phyloP scores from a whole-genome alignment of 345 rosid genomes.

The Rubroshorea leprosula region DNA sequence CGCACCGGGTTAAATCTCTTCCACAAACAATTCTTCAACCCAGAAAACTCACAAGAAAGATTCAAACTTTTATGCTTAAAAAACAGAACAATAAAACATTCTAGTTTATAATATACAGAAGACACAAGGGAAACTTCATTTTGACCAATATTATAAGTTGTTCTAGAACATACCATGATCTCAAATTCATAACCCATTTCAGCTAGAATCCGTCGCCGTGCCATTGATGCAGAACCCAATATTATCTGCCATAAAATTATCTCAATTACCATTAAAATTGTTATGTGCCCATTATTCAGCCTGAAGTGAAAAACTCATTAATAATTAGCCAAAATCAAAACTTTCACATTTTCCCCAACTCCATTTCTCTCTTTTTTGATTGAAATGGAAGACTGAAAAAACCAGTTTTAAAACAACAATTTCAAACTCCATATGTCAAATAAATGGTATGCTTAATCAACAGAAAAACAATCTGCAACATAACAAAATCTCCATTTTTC shows the following conservation, averaged over 20 bases:
- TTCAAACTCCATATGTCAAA: no score
- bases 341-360: no score
- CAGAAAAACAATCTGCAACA: no score
- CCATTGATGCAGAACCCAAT: constrained; percentile 74
- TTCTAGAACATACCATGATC: constrained; percentile 34
- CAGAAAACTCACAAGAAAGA: neutral
- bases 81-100: neutral
- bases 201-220: constrained; percentile 57
- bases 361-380: no score
- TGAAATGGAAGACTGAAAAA: no score
- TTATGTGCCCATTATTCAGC: no score
- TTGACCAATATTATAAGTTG: neutral
- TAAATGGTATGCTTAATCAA: no score
- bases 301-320: no score
- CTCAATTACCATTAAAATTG: neutral
- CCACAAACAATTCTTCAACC: neutral
- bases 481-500: no score
- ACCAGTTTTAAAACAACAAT: no score
- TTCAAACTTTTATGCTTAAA: neutral
- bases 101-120: neutral
- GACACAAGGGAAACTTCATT: neutral
- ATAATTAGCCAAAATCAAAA: no score
- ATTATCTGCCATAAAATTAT: constrained; percentile 43
- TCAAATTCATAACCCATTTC: constrained; percentile 91
- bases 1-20: neutral